phyloP scores from a whole-genome alignment of 441 rosid genomes.

The Metrosideros polymorpha region DNA sequence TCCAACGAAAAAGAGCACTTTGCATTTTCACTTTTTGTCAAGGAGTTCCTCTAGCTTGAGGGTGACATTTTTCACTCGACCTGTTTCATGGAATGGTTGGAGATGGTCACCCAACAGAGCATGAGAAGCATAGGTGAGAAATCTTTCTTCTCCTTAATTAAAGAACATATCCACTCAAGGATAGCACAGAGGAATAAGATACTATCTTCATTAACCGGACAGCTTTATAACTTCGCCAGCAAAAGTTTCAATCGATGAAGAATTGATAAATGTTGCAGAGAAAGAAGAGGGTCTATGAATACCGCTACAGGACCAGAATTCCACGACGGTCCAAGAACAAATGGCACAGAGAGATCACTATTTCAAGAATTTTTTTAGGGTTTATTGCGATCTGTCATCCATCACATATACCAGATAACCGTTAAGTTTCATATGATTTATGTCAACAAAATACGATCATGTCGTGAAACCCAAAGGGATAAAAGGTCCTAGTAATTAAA shows the following conservation, averaged over 20 bases:
- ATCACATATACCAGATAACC: neutral
- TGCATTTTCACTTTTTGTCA: neutral
- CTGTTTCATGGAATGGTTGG: neutral
- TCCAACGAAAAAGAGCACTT: neutral
- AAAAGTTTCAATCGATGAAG: neutral
- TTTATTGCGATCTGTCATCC: neutral
- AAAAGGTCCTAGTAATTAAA: neutral
- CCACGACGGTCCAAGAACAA: neutral
- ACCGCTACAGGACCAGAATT: neutral
- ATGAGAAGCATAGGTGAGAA: neutral
- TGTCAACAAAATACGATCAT: neutral
- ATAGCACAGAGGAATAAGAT: neutral
- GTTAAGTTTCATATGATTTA: neutral
- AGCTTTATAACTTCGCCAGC: neutral
- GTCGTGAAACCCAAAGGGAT: neutral
- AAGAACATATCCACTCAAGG: neutral
- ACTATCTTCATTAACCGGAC: neutral
- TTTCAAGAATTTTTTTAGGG: accelerated
- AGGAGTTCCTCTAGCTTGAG: neutral
- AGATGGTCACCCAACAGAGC: neutral
- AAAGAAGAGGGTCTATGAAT: neutral
- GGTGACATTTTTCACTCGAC: neutral
- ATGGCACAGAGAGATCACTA: neutral
- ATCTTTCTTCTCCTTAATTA: neutral
- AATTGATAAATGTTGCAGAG: neutral